Evolutionary conservation across 345 rosid genomes (phyloP).

Genomic region (Mallotus nudiflorus): DNA sequence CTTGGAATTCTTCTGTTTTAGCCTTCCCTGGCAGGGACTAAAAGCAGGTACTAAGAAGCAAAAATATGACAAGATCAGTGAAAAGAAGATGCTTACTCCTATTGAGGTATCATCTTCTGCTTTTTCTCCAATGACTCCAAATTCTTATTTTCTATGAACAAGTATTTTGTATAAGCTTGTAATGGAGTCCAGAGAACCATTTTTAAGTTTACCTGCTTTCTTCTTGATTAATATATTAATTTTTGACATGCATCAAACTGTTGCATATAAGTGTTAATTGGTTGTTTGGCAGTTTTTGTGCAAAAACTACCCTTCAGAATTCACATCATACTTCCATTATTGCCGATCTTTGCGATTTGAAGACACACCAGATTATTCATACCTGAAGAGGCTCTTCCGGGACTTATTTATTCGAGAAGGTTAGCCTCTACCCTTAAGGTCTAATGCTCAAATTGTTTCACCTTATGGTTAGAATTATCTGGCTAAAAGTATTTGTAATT

Average conservation of each 20-base stretch:
- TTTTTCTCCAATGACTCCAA: not conserved
- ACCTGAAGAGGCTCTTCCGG: conserved; percentile 86
- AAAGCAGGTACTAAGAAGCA: conserved; percentile 96
- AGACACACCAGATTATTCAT: conserved; percentile 94
- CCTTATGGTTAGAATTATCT: not conserved
- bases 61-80: conserved; percentile 95
- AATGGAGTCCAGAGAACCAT: not conserved
- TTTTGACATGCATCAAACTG: not conserved
- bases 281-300: conserved; percentile 64
- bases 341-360: conserved; percentile 93
- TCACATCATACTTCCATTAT: conserved; percentile 90
- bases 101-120: conserved; percentile 59
- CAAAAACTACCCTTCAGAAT: conserved; percentile 81
- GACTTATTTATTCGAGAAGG: conserved; percentile 95
- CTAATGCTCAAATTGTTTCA: not conserved
- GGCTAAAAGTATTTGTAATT: not conserved
- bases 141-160: not conserved
- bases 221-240: not conserved
- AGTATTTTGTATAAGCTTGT: no score
- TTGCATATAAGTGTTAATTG: not conserved
- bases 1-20: conserved; percentile 32
- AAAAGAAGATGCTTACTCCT: conserved; percentile 87
- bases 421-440: conserved; percentile 16
- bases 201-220: not conserved
- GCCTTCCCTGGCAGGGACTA: conserved; percentile 98